Conservation (phyloP, 2,329 filamentous ascomycete species). For the Claviceps purpurea region DNA sequence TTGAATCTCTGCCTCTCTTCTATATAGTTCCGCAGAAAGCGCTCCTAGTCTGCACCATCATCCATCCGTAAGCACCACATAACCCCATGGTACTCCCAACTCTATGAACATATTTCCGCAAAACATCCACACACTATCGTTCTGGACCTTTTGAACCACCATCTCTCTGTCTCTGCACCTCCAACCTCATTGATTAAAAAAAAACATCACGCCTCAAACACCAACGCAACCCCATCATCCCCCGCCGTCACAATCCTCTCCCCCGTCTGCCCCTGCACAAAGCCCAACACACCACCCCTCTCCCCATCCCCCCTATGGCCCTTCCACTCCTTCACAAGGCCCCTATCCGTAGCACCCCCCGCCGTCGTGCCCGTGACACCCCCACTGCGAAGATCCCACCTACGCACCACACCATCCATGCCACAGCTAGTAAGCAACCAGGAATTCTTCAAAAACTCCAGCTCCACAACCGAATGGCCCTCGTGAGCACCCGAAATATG, state of each 20-base stretch:
- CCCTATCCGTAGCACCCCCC: constrained; percentile 35
- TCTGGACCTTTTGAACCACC: too few species aligned
- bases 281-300: constrained; percentile 78
- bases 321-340: constrained; percentile 74
- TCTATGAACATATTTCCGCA: too few species aligned
- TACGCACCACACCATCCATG: constrained; percentile 78
- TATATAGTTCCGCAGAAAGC: too few species aligned
- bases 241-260: constrained; percentile 75
- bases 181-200: too few species aligned
- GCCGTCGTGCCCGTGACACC: constrained; percentile 17
- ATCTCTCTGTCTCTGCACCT: too few species aligned
- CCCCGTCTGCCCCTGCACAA: constrained; percentile 68
- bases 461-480: constrained; percentile 80
- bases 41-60: too few species aligned
- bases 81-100: too few species aligned
- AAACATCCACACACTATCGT: too few species aligned
- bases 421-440: constrained; percentile 79
- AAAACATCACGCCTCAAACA: constrained; percentile 43
- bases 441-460: constrained; percentile 61
- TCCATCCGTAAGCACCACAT: too few species aligned
- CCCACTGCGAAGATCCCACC: constrained; percentile 67
- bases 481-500: constrained; percentile 75
- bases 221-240: constrained; percentile 62
- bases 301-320: constrained; percentile 77
- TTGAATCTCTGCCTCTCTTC: too few species aligned